Conservation (phyloP, 371 early-diverging fungal genomes). For the Actinomortierella ambigua region DNA sequence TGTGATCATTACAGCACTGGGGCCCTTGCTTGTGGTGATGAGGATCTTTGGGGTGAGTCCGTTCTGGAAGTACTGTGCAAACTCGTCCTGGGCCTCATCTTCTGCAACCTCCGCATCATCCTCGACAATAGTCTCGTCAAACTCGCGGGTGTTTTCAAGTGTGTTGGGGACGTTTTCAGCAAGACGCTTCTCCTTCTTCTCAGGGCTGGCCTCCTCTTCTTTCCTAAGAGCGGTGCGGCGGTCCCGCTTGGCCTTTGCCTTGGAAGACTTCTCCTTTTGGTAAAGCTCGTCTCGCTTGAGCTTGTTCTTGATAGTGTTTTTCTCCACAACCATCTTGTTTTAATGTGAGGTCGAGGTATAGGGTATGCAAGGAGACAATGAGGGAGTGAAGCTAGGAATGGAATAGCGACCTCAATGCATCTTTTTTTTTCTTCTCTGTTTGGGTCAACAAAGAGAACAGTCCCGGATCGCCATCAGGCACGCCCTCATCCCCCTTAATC, state of each 20-base stretch:
- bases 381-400: neutral
- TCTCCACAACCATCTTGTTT: slow-evolving; percentile 28
- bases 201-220: slow-evolving; percentile 87
- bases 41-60: slow-evolving; percentile 91
- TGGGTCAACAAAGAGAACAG: too few species aligned
- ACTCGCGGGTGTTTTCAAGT: slow-evolving; percentile 90
- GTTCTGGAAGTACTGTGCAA: slow-evolving; percentile 83
- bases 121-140: slow-evolving; percentile 91
- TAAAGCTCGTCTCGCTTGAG: slow-evolving; percentile 80
- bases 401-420: neutral
- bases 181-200: slow-evolving; percentile 89
- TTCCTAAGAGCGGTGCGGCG: slow-evolving; percentile 72
- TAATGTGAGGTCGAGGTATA: slow-evolving; percentile 1
- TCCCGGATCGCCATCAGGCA: too few species aligned
- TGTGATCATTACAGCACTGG: slow-evolving; percentile 49
- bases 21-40: slow-evolving; percentile 88
- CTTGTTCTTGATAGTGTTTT: slow-evolving; percentile 73
- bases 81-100: slow-evolving; percentile 93
- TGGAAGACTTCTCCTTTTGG: slow-evolving; percentile 71
- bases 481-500: too few species aligned
- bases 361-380: neutral
- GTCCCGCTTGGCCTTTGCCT: slow-evolving; percentile 77
- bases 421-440: too few species aligned
- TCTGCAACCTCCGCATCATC: slow-evolving; percentile 83
- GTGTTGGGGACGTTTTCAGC: slow-evolving; percentile 92